Evolutionary conservation across 106 monocot genomes (phyloP), one percentile per base, ranked within the genome.

Genomic region (Allium sativum): DNA sequence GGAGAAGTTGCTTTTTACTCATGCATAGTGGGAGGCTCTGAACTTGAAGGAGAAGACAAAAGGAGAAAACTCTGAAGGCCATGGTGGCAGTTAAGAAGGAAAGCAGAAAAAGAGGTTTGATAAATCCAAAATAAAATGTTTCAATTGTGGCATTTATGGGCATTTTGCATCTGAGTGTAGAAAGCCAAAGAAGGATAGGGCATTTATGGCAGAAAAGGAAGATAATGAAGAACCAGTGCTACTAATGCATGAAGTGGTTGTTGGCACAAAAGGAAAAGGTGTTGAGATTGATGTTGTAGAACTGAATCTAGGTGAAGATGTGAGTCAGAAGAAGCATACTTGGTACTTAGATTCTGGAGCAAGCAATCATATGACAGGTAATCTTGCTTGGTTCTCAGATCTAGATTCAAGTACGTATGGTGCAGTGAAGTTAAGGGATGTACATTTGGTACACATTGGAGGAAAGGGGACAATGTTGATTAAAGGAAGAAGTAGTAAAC

Each of bases 161-260:
- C 64, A 65, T 19, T 65, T 15, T 48, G 45, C 64, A 21, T 47
- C 55, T 12, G 55, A 56, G 55, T 65, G 64, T 20, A 20, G 43
- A n/a, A 56, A 56, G 55, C 48, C 45, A 5, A 6, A 50, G 16
- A 46, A 47, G 45, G 12, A 65, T 46, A 17, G 22, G 64, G 48
- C 44, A 48, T 16, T 21, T 19, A 2, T 65, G 48, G 46, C 48
- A 6, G 18, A 21, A 11, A 12, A 9, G 8, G 9, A 15, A 13
- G 45, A 65, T 42, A 14, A 65, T 19, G 44, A 62, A 4, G 20
- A 48, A 21, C 64, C 64, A 15, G 48, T 50, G 5, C 21, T 65
- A 1, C 19, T 65, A 8, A 48, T 65, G 19, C 3, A 16, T 9
- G 55, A n/a, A n/a, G n/a, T n/a, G n/a, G n/a, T n/a, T 56, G 55